Evolutionary conservation across 2,329 filamentous ascomycete species (phyloP).

Genomic region (Lasiodiplodia sp.): DNA sequence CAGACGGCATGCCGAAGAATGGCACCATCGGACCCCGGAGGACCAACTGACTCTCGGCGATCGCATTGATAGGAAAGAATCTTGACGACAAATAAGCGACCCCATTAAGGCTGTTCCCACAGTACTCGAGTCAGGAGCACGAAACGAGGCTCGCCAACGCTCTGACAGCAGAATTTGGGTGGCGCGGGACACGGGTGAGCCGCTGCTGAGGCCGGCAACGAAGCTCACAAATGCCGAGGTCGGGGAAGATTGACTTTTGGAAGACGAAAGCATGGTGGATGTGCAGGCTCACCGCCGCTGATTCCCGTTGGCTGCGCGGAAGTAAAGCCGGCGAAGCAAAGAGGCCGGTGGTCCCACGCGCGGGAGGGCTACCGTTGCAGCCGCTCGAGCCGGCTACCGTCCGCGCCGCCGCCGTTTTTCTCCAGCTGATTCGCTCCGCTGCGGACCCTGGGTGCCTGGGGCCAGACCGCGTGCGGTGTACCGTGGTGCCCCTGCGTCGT

Average conservation of each 20-base stretch:
- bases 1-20: background rate
- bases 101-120: background rate
- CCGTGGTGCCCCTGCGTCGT: background rate
- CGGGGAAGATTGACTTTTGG: background rate
- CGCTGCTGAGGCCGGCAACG: background rate
- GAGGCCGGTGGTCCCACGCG: background rate
- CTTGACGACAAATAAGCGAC: background rate
- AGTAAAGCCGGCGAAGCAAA: background rate
- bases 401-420: background rate
- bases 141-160: too few species aligned
- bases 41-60: background rate
- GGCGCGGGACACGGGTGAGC: background rate
- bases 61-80: background rate
- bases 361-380: background rate
- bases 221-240: background rate
- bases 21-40: constrained; percentile 2
- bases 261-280: background rate
- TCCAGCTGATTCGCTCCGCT: background rate
- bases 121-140: background rate
- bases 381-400: background rate
- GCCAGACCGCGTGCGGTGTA: background rate
- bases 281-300: constrained; percentile 1
- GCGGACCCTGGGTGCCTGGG: background rate
- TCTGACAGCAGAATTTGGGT: background rate
- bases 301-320: background rate